These are phyloP conservation scores for Dactylonectria estremocensis DNA, from an alignment of 2,329 filamentous ascomycete species.

Conservation along the genomic window DNA sequence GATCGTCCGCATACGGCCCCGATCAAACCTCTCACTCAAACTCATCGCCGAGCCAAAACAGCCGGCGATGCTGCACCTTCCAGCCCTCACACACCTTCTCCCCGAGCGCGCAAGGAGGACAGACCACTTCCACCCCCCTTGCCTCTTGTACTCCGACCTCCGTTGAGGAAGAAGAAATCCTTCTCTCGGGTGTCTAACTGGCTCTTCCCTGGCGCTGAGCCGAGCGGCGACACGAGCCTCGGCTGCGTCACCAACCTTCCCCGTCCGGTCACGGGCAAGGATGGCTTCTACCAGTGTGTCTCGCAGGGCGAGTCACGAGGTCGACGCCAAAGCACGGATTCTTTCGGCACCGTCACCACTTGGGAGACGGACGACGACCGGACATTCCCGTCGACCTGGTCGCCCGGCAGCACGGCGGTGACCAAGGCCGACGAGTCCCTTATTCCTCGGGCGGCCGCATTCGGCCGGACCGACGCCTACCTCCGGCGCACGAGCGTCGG, in stretches of 20 bases:
- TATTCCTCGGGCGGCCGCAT: slow-evolving; percentile 53
- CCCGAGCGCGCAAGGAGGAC: slow-evolving; percentile 50
- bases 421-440: slow-evolving; percentile 56
- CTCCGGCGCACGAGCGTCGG: slow-evolving; percentile 45
- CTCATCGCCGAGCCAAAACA: slow-evolving; percentile 48
- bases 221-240: slow-evolving; percentile 59
- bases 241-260: slow-evolving; percentile 71
- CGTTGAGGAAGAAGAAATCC: slow-evolving; percentile 76
- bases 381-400: slow-evolving; percentile 65
- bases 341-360: slow-evolving; percentile 64
- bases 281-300: slow-evolving; percentile 74
- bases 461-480: slow-evolving; percentile 46
- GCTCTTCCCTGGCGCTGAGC: slow-evolving; percentile 64
- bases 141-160: slow-evolving; percentile 72
- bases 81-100: slow-evolving; percentile 46
- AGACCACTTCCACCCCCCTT: slow-evolving; percentile 68
- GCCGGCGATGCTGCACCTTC: slow-evolving; percentile 49
- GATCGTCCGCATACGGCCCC: slow-evolving; percentile 55
- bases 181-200: slow-evolving; percentile 74
- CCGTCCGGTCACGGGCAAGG: slow-evolving; percentile 63
- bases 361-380: slow-evolving; percentile 65
- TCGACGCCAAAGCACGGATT: slow-evolving; percentile 60
- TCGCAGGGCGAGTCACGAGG: slow-evolving; percentile 52
- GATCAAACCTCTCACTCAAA: slow-evolving; percentile 52
- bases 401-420: slow-evolving; percentile 61